Evolutionary conservation across 768 basidiomycete species (phyloP).

Genomic region (Lactarius psammicola): DNA sequence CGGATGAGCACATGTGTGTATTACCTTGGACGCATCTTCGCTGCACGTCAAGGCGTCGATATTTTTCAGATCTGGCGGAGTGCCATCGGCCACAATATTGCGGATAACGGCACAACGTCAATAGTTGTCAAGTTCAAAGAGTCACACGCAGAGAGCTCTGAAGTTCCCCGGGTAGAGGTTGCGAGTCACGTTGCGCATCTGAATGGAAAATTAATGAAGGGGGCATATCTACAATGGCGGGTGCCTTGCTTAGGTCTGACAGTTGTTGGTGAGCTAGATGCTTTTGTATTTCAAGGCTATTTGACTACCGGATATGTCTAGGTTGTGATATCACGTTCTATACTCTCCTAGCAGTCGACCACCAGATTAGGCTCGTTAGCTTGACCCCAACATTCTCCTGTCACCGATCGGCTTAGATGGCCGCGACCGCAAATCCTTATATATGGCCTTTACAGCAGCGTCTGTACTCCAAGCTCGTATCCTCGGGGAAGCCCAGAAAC

Average conservation of each 20-base stretch:
- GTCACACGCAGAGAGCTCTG: neutral
- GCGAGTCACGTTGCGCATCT: neutral
- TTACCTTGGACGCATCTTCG: neutral
- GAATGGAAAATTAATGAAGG: neutral
- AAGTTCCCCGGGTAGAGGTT: neutral
- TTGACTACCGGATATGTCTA: neutral
- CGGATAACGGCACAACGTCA: neutral
- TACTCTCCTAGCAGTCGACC: neutral
- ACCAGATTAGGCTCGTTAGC: neutral
- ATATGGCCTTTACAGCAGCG: neutral
- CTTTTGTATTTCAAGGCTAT: neutral
- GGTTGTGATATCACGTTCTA: neutral
- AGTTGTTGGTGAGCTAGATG: neutral
- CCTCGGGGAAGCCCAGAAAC: neutral
- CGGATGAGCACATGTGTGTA: neutral
- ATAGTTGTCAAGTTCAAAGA: neutral
- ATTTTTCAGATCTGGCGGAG: neutral
- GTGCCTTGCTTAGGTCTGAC: neutral
- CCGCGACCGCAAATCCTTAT: neutral
- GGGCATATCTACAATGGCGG: neutral
- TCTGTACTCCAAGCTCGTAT: neutral
- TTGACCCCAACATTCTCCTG: neutral
- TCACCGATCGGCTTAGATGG: neutral
- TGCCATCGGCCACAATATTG: neutral
- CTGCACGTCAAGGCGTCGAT: accelerated